Conservation (phyloP, 2,329 filamentous ascomycete species). For the Dendryphion nanum region DNA sequence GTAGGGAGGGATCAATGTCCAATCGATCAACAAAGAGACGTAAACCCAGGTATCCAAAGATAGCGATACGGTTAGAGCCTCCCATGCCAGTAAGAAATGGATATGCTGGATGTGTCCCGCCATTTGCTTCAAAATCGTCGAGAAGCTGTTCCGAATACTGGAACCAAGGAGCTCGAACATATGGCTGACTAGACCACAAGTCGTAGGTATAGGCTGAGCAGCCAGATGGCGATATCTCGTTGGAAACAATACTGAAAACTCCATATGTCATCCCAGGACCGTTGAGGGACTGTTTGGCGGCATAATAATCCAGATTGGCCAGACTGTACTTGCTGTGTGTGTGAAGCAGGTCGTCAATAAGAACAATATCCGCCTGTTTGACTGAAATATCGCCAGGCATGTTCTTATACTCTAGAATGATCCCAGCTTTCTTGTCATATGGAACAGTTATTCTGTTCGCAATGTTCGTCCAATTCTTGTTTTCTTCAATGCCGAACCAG, state of each 20-base stretch:
- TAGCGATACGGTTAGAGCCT: constrained; percentile 64
- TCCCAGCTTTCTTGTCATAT: constrained; percentile 53
- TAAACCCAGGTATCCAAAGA: constrained; percentile 67
- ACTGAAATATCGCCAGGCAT: constrained; percentile 67
- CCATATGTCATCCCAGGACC: constrained; percentile 74
- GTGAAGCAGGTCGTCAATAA: constrained; percentile 64
- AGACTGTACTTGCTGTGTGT: constrained; percentile 58
- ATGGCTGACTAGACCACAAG: constrained; percentile 62
- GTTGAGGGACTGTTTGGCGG: constrained; percentile 64
- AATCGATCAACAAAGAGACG: constrained; percentile 58
- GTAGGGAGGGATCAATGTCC: constrained; percentile 64
- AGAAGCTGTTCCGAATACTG: constrained; percentile 69
- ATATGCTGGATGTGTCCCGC: constrained; percentile 66
- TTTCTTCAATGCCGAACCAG: constrained; percentile 54
- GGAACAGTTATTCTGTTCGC: constrained; percentile 57
- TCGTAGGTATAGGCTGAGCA: constrained; percentile 69
- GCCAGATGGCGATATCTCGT: constrained; percentile 63
- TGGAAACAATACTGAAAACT: constrained; percentile 66
- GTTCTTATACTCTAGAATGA: constrained; percentile 62
- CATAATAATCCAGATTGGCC: constrained; percentile 66
- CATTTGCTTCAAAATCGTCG: constrained; percentile 60
- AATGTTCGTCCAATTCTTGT: constrained; percentile 59
- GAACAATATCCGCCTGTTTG: constrained; percentile 70
- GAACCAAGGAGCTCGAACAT: constrained; percentile 65
- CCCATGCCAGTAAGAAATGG: constrained; percentile 71